Evolutionary conservation across 2,329 filamentous ascomycete genomes (phyloP).

Genomic region (Rhinocladiella similis): DNA sequence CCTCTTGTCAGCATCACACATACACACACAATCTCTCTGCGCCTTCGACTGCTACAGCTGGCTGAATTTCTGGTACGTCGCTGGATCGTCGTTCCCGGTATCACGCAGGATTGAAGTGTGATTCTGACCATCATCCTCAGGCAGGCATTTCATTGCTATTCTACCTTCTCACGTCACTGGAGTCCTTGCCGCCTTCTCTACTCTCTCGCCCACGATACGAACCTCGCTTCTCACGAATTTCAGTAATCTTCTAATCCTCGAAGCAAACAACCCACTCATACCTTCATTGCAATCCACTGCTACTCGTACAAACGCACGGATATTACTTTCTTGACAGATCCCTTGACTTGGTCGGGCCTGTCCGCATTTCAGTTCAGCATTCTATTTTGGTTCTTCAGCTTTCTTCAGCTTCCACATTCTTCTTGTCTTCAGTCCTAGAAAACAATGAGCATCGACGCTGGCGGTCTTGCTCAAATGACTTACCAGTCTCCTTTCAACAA

Average conservation of each 20-base stretch:
- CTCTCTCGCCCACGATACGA: conserved; percentile 3
- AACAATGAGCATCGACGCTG: conserved; percentile 71
- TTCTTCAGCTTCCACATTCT: conserved; percentile 14
- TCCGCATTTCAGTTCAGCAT: background rate
- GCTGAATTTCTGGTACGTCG: conserved; percentile 23
- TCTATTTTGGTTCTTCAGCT: conserved; percentile 1
- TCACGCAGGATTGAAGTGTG: background rate
- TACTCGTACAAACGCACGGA: conserved; percentile 18
- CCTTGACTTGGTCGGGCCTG: conserved; percentile 4
- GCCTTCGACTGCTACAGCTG: conserved; percentile 21
- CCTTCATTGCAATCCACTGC: conserved; percentile 14
- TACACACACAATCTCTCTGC: conserved; percentile 3
- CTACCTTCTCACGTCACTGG: conserved; percentile 1
- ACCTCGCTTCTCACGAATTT: conserved; percentile 10
- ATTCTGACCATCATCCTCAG: conserved; percentile 4
- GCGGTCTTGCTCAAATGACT: conserved; percentile 99
- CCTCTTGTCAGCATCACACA: conserved; percentile 3
- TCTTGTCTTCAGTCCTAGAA: conserved; percentile 12
- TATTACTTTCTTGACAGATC: conserved; percentile 5
- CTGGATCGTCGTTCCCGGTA: background rate
- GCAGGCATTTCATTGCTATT: conserved; percentile 13
- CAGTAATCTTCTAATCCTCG: conserved; percentile 20
- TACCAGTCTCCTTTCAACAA: conserved; percentile 73
- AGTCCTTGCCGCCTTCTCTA: background rate
- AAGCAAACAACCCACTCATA: conserved; percentile 7